Conservation (phyloP, 2,329 filamentous ascomycete species). For the Hortaea sp. region DNA sequence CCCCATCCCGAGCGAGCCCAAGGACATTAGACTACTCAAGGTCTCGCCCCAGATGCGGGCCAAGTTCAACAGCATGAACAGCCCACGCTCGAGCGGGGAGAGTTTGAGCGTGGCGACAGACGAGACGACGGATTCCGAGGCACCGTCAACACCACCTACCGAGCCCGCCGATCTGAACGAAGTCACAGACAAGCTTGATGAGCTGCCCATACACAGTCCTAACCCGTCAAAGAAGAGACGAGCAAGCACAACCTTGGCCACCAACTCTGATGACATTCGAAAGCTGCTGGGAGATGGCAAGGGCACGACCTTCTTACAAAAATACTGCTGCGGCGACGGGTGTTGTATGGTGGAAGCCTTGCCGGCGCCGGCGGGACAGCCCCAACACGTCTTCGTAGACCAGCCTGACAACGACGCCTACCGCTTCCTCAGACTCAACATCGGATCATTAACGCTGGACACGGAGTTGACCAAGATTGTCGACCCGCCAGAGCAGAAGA, state of each 20-base stretch:
- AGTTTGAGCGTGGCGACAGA: conserved; percentile 19
- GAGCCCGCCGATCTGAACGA: conserved; percentile 32
- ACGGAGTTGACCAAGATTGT: conserved; percentile 61
- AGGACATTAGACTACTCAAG: conserved; percentile 14
- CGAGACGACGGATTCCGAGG: conserved; percentile 32
- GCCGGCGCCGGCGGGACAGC: conserved; percentile 35
- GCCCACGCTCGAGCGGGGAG: conserved; percentile 21
- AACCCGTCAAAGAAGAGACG: conserved; percentile 12
- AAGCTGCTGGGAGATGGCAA: conserved; percentile 46
- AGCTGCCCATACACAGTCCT: conserved; percentile 23
- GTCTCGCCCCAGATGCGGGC: conserved; percentile 12
- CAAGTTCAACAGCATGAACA: conserved; percentile 21
- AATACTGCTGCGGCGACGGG: conserved; percentile 54
- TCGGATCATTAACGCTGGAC: conserved; percentile 61
- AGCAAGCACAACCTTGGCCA: conserved; percentile 35
- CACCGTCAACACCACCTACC: conserved; percentile 34
- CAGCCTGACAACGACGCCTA: conserved; percentile 78
- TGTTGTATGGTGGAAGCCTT: conserved; percentile 52
- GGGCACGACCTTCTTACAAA: conserved; percentile 51
- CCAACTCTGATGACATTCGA: conserved; percentile 46
- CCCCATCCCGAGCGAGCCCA: conserved; percentile 36
- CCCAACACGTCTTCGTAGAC: conserved; percentile 38
- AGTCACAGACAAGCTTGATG: conserved; percentile 31
- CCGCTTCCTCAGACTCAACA: conserved; percentile 63
- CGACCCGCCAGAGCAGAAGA: conserved; percentile 63